These are phyloP conservation scores for Saitozyma podzolica DNA, from an alignment of 768 basidiomycete species.

Conservation along the genomic window DNA sequence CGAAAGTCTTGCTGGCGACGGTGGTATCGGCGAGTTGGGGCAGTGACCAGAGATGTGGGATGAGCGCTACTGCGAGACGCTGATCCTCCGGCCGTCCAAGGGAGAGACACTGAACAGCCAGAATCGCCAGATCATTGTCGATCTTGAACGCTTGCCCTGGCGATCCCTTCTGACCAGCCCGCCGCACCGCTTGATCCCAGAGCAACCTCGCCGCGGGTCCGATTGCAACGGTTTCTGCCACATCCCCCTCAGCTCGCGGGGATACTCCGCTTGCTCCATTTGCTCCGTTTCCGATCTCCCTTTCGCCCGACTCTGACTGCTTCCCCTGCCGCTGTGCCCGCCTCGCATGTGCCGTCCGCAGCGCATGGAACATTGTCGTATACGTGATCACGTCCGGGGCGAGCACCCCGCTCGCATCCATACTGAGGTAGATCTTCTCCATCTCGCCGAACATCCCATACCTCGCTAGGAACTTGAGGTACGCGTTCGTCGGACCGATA, in stretches of 20 bases:
- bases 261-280: no score
- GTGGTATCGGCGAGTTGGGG: constrained; percentile 14
- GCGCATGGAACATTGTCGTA: constrained; percentile 32
- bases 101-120: constrained; percentile 16
- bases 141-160: constrained; percentile 2
- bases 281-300: no score
- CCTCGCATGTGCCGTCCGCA: constrained; percentile 1
- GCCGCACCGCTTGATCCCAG: constrained; percentile 6
- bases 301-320: not conserved
- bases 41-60: constrained; percentile 21
- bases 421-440: constrained; percentile 25
- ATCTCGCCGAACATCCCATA: constrained; percentile 39
- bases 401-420: constrained; percentile 22
- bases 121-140: constrained; percentile 21
- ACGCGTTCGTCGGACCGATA: constrained; percentile 40
- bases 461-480: constrained; percentile 39
- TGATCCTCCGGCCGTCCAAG: constrained; percentile 18
- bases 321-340: not conserved
- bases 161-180: not conserved
- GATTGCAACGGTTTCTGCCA: constrained; percentile 6
- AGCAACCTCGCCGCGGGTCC: constrained; percentile 18
- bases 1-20: not conserved
- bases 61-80: constrained; percentile 20
- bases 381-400: constrained; percentile 41
- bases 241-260: not conserved